Evolutionary conservation across 2,329 filamentous ascomycete genomes (phyloP), one percentile per base, ranked within the genome.

Genomic region (Alternaria metachromatica): DNA sequence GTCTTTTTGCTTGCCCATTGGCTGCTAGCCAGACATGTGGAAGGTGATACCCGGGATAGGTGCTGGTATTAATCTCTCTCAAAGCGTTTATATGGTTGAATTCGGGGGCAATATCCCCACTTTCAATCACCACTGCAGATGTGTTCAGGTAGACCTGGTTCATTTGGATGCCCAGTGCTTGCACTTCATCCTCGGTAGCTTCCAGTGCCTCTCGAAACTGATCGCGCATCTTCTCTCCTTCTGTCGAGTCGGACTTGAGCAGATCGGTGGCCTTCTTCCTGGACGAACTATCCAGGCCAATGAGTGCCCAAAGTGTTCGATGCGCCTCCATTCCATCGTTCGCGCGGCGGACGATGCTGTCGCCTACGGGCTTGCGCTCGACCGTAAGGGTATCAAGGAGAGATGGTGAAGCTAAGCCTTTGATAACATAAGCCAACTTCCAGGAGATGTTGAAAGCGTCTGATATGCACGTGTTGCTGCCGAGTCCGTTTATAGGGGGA

Each of bases 11-110:
- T 0, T 87, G 84, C 15, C 80, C 69, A 9, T 80, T 69, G 28
- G 81, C 81, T 76, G 88, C 86, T 13, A 90, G 76, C 88, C 88
- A 90, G 0, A 82, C 87, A 74, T 91, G 88, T 8, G 88, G 88
- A 25, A 90, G 76, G 4, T 87, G 80, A 46, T 80, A 81, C 10
- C 88, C 88, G 0, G 88, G 88, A 68, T 84, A 87, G 5, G 88
- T 89, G 54, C 76, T 84, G 33, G 33, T 37, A 13, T 37, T 37
- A 30, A 37, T 11, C 26, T 60, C 20, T 18, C 30, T 18, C 51
- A 37, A 55, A 20, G 30, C 51, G 15, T 81, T 79, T 41, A 79
- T 74, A 67, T 85, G 78, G 37, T 83, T 70, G 12, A 83, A 70
- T 10, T 85, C 80, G 0, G 77, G 72, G 6, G 20, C 13, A 13